Percentiles rank a stretch among this genome's conserved stretches.
These are phyloP conservation scores for Fusarium chlamydosporum DNA, from an alignment of 2,329 filamentous ascomycete genomes.

Conservation along the genomic window DNA sequence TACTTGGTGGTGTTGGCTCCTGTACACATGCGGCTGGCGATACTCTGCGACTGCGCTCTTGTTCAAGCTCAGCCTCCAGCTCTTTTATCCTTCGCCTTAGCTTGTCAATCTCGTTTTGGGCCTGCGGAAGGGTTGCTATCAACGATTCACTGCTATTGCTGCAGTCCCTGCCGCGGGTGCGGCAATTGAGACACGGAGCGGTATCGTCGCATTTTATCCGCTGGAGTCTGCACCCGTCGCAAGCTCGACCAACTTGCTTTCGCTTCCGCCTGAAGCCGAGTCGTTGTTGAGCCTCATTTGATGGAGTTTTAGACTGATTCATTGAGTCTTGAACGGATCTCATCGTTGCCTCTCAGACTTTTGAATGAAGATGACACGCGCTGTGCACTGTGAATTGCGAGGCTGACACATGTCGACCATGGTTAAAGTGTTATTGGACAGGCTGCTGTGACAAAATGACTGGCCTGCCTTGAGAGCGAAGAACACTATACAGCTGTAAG, in stretches of 20 bases:
- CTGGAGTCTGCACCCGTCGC: slow-evolving; percentile 25
- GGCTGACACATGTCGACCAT: not conserved
- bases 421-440: not conserved
- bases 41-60: not conserved
- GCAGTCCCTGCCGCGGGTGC: slow-evolving; percentile 8
- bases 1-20: slow-evolving; percentile 14
- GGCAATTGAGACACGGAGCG: slow-evolving; percentile 30
- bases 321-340: not conserved
- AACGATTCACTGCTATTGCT: slow-evolving; percentile 1
- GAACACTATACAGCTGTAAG: not conserved
- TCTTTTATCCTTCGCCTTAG: slow-evolving; percentile 6
- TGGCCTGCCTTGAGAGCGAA: not conserved
- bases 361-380: not conserved
- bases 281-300: slow-evolving; percentile 1
- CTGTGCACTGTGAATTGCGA: not conserved
- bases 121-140: slow-evolving; percentile 15
- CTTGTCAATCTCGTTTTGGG: slow-evolving; percentile 22
- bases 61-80: slow-evolving; percentile 2
- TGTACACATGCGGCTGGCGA: not conserved
- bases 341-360: too few relatives aligned
- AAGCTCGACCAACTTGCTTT: slow-evolving; percentile 35
- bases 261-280: slow-evolving; percentile 29
- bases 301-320: not conserved
- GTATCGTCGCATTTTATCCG: slow-evolving; percentile 35
- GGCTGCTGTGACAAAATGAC: not conserved